A percentile compares a stretch with the other conserved stretches of the same genome.
Evolutionary conservation across 805 yeast species (phyloP).

Genomic region (Nakazawaea populi): DNA sequence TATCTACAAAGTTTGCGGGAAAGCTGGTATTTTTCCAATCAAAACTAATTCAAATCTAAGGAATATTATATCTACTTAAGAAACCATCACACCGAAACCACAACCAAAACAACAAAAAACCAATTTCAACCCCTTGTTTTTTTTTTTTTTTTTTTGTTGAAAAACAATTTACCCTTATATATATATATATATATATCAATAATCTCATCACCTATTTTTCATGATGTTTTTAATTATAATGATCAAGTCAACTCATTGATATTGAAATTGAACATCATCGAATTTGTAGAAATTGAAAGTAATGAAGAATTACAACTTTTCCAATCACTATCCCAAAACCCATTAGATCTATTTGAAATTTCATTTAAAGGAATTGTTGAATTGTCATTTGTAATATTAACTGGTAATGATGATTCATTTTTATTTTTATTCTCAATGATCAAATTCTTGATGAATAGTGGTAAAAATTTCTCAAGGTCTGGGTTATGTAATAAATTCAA

Average conservation of each 20-base stretch:
- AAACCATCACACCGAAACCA: too few relatives aligned
- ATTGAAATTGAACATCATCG: constrained; percentile 7
- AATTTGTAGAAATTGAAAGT: constrained; percentile 12
- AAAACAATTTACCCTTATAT: too few relatives aligned
- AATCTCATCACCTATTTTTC: background rate
- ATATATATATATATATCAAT: too few relatives aligned
- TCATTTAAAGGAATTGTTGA: background rate
- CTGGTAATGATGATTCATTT: background rate
- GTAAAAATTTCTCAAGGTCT: constrained; percentile 13
- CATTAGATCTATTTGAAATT: background rate
- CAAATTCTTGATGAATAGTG: constrained; percentile 12
- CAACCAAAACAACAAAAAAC: too few relatives aligned
- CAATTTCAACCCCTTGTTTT: too few relatives aligned
- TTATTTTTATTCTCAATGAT: constrained; percentile 5
- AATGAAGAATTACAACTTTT: constrained; percentile 11
- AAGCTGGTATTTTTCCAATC: too few relatives aligned
- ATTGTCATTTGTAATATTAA: background rate
- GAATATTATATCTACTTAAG: too few relatives aligned
- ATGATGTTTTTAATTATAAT: too few relatives aligned
- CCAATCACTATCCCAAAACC: constrained; percentile 13
- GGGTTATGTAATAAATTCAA: constrained; percentile 7
- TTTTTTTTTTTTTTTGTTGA: too few relatives aligned
- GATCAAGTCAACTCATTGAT: constrained; percentile 3
- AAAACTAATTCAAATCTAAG: too few relatives aligned
- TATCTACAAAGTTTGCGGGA: too few relatives aligned